These are phyloP conservation scores for Parachlorella kessleri DNA, from an alignment of 139 green algal genomes.

Conservation along the genomic window DNA sequence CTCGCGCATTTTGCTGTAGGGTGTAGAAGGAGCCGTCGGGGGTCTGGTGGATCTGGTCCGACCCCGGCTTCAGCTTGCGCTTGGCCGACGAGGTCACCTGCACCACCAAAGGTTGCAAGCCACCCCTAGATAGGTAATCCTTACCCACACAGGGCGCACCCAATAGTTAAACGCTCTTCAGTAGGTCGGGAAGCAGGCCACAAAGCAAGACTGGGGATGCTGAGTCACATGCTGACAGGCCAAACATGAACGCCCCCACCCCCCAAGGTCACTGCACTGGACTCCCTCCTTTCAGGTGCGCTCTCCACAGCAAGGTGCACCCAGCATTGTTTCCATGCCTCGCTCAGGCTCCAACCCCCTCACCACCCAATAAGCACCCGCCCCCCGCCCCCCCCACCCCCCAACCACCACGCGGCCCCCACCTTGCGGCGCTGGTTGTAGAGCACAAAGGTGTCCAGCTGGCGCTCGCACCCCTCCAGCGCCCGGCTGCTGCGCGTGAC, in stretches of 20 bases:
- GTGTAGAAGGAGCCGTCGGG: constrained; percentile 97
- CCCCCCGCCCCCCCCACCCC: too few species aligned
- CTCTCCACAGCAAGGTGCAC: background rate
- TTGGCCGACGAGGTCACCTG: constrained; percentile 89
- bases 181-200: too few species aligned
- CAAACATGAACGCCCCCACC: too few species aligned
- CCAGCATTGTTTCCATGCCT: background rate
- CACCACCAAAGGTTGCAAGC: too few species aligned
- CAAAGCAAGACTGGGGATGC: too few species aligned
- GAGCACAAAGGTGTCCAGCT: constrained; percentile 93
- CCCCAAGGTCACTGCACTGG: too few species aligned
- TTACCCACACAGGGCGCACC: too few species aligned
- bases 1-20: constrained; percentile 87
- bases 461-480: constrained; percentile 12
- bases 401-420: background rate
- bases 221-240: background rate
- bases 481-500: constrained; percentile 41
- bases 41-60: constrained; percentile 85
- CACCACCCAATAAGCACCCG: too few species aligned
- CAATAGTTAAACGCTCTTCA: too few species aligned
- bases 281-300: too few species aligned
- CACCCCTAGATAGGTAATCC: too few species aligned
- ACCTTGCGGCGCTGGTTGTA: constrained; percentile 83
- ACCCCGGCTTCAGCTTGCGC: constrained; percentile 75
- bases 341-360: too few species aligned